A percentile compares a stretch with the other conserved stretches of the same genome.
Evolutionary conservation across 1,284 basidiomycete genomes (phyloP).

Genomic region (Melampsora americana): DNA sequence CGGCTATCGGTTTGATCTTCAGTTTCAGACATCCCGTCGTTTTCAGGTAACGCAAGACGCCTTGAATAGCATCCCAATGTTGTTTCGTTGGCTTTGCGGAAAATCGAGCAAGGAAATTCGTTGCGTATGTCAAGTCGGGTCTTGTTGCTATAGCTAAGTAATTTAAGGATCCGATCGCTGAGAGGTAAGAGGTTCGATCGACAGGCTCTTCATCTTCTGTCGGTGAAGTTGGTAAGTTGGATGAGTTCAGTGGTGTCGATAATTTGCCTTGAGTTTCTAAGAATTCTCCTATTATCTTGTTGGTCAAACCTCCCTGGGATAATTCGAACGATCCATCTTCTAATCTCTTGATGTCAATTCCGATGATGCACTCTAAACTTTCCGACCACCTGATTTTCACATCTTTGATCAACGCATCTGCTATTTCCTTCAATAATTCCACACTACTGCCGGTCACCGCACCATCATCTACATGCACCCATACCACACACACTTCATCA

Average conservation of each 20-base stretch:
- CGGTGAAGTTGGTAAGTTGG: no score
- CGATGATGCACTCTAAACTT: background rate
- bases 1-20: background rate
- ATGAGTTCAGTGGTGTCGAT: no score
- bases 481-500: no score
- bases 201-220: no score
- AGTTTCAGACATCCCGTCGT: background rate
- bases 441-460: background rate
- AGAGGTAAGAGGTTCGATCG: background rate
- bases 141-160: background rate
- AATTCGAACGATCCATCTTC: no score
- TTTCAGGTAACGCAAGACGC: background rate
- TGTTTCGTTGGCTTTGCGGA: background rate
- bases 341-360: background rate
- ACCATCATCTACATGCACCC: background rate
- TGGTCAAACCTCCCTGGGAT: no score
- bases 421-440: background rate
- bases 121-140: slow-evolving; percentile 16
- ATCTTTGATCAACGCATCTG: background rate
- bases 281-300: no score
- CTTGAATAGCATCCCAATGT: slow-evolving; percentile 5
- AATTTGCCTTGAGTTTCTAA: no score
- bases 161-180: background rate
- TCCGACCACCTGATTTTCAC: slow-evolving; percentile 13
- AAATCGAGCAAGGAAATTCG: slow-evolving; percentile 15